Evolutionary conservation across 2,329 filamentous ascomycete species (phyloP), one percentile per base, ranked within the genome.

Genomic region (Metarhizium album): DNA sequence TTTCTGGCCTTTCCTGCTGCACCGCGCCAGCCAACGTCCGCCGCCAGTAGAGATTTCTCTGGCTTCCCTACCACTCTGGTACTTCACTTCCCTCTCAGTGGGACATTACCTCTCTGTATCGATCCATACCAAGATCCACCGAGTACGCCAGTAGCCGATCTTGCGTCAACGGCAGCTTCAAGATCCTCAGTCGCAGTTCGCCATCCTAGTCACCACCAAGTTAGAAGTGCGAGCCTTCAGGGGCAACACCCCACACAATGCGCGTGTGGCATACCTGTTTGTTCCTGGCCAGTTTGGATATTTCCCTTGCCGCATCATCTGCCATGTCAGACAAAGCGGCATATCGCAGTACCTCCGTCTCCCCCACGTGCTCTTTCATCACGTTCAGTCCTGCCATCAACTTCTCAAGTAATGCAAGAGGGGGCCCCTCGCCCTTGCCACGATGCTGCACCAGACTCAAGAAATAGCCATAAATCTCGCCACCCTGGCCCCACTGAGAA

Each of bases 301-400:
- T 78, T 63, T 82, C 78, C 54, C 78, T 77, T 9, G 86, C 86
- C 53, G 91, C 80, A 45, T 83, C 75, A 49, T 81, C 80, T 45
- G 84, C 85, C 78, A 95, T 95, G 62, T 94, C 89, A 56, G 84
- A 83, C 49, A 91, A 76, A 0, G 89, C 88, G 42, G 90, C 87
- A 50, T 66, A 70, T 40, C 66, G 57, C 49, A 80, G 72, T 62
- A 86, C 78, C 55, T 82, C 65, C 5, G 65, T 61, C 37, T 73
- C 69, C 2, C 65, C 59, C 9, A 66, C 63, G 29, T 62, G 58
- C 48, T 74, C 75, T 53, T 74, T 73, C 67, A 82, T 76, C 27
- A 74, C 74, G 27, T 76, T 75, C 31, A 84, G 65, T 33, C 79
- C 76, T 27, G 73, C 67, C 46, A 82, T 64, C n/a, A 85, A 64